Percentiles rank a stretch among this genome's conserved stretches.
phyloP scores from a whole-genome alignment of 1,284 basidiomycete species.

The Moesziomyces aphidis region DNA sequence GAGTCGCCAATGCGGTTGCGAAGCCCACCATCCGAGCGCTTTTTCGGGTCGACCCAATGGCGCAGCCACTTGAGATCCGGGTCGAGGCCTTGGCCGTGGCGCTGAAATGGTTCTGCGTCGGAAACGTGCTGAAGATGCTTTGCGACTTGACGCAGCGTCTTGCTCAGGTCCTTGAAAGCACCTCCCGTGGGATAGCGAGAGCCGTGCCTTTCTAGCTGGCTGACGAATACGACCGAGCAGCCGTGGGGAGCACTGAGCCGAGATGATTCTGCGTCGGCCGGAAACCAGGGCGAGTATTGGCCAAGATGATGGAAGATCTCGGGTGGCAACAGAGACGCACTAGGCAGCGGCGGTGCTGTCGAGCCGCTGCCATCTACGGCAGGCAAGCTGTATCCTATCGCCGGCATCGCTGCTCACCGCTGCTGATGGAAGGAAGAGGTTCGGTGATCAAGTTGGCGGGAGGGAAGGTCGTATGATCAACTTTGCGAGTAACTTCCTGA shows the following conservation, averaged over 20 bases:
- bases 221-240: constrained; percentile 42
- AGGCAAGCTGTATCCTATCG: constrained; percentile 8
- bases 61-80: constrained; percentile 35
- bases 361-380: neutral
- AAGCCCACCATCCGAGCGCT: constrained; percentile 36
- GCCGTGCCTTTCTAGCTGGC: constrained; percentile 46
- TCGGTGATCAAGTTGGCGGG: no score
- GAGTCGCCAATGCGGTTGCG: constrained; percentile 44
- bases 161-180: constrained; percentile 35
- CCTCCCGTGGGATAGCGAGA: constrained; percentile 44
- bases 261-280: neutral
- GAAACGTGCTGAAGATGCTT: constrained; percentile 37
- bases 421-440: neutral
- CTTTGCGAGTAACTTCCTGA: no score
- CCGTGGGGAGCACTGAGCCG: neutral
- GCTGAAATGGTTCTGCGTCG: constrained; percentile 3
- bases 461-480: neutral
- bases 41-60: constrained; percentile 26
- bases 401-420: constrained; percentile 13
- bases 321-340: constrained; percentile 17
- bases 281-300: constrained; percentile 49
- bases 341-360: constrained; percentile 13
- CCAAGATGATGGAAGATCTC: constrained; percentile 45
- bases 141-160: constrained; percentile 38
- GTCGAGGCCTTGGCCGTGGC: constrained; percentile 16